Evolutionary conservation across 2,329 filamentous ascomycete genomes (phyloP).

Genomic region (Gnomoniopsis sp.): DNA sequence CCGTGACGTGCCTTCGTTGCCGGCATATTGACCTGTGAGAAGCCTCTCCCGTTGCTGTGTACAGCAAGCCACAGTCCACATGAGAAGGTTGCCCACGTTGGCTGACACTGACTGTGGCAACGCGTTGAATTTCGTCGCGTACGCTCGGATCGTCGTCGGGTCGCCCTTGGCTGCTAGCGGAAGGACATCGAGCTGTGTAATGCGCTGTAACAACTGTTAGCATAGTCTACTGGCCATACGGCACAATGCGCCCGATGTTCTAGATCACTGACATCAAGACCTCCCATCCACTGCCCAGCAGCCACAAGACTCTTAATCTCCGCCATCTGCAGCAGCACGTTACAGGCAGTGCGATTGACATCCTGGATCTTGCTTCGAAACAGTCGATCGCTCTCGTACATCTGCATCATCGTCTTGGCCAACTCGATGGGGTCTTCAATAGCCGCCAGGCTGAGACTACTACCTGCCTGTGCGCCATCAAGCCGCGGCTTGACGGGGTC

Average conservation of each 20-base stretch:
- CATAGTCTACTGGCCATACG: not conserved
- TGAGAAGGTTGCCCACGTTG: conserved; percentile 85
- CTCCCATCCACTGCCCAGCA: conserved; percentile 52
- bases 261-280: conserved; percentile 51
- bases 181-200: conserved; percentile 72
- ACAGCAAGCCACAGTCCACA: conserved; percentile 91
- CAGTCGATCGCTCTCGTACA: conserved; percentile 60
- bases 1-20: conserved; percentile 61
- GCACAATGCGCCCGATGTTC: not conserved
- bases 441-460: conserved; percentile 58
- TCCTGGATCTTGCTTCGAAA: conserved; percentile 57
- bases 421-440: conserved; percentile 60
- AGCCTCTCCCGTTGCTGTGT: conserved; percentile 72
- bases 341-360: conserved; percentile 54
- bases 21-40: conserved; percentile 68
- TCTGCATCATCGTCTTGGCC: conserved; percentile 58
- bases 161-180: conserved; percentile 74
- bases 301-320: conserved; percentile 57
- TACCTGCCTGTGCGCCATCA: conserved; percentile 41
- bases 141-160: conserved; percentile 72
- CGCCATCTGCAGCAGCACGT: conserved; percentile 58
- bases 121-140: conserved; percentile 75
- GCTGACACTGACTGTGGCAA: conserved; percentile 79
- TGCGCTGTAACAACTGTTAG: conserved; percentile 45
- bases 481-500: conserved; percentile 74